phyloP scores from a whole-genome alignment of 306 rosid genomes.

The Corylus heterophylla region DNA sequence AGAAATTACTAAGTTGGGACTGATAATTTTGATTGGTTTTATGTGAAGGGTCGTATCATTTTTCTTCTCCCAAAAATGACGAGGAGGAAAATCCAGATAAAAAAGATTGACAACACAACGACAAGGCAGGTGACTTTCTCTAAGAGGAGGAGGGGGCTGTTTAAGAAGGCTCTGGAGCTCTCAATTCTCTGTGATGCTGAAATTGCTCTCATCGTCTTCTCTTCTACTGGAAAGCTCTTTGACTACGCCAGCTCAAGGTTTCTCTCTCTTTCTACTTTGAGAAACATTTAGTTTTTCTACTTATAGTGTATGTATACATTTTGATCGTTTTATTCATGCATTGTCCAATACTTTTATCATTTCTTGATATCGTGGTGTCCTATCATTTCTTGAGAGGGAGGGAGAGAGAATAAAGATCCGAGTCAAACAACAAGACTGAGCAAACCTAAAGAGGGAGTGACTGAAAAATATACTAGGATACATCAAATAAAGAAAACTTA shows the following conservation, averaged over 20 bases:
- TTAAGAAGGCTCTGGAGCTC: conserved; percentile 53
- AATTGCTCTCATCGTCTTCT: conserved; percentile 38
- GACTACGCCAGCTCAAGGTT: conserved; percentile 45
- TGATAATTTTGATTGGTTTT: background rate
- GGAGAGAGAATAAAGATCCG: background rate
- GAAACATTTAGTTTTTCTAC: too few relatives aligned
- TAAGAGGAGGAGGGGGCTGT: conserved; percentile 43
- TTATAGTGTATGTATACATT: too few relatives aligned
- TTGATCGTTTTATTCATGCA: too few relatives aligned
- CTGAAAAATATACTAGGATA: background rate
- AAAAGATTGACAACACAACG: conserved; percentile 43
- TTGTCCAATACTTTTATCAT: too few relatives aligned
- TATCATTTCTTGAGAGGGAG: too few relatives aligned
- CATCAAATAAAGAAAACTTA: background rate
- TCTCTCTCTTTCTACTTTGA: background rate
- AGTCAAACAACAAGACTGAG: background rate
- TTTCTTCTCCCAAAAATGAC: conserved; percentile 29
- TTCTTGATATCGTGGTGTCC: too few relatives aligned
- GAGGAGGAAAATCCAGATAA: conserved; percentile 39
- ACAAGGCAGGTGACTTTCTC: conserved; percentile 50
- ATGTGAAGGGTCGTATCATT: background rate
- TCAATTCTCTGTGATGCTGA: conserved; percentile 51
- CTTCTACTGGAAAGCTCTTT: conserved; percentile 41
- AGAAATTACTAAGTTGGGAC: too few relatives aligned
- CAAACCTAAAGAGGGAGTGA: too few relatives aligned